These are phyloP conservation scores for Wickerhamiella sergipiensis DNA, from an alignment of 805 yeast species.

Conservation along the genomic window DNA sequence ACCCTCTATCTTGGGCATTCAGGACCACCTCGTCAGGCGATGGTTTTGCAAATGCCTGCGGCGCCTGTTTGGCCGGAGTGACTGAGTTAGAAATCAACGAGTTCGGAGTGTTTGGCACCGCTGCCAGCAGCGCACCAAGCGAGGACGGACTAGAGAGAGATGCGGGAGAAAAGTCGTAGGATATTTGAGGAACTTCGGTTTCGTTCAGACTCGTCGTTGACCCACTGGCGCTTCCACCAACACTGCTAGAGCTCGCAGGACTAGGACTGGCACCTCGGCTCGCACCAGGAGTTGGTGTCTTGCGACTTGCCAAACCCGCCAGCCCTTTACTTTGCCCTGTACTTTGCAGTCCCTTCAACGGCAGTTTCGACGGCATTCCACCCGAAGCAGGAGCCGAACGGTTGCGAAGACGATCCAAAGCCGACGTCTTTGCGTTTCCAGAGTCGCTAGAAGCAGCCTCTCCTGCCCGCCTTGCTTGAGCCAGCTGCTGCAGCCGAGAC, in stretches of 20 bases:
- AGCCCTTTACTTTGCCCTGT: no score
- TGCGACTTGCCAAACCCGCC: not conserved
- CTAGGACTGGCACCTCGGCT: not conserved
- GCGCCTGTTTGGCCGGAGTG: conserved; percentile 9
- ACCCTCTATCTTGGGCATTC: conserved; percentile 37
- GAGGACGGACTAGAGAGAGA: not conserved
- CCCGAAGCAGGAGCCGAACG: not conserved
- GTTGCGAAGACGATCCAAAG: not conserved
- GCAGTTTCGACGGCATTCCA: no score
- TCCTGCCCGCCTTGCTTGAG: not conserved
- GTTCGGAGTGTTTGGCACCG: not conserved
- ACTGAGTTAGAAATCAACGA: conserved; percentile 14
- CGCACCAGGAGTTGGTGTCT: not conserved
- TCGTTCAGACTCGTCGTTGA: no score
- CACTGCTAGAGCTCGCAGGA: not conserved
- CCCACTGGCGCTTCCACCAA: no score
- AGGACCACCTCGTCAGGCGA: conserved; percentile 73
- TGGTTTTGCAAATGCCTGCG: conserved; percentile 45
- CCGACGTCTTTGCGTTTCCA: not conserved
- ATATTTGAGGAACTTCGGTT: not conserved
- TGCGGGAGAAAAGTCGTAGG: not conserved
- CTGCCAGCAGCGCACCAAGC: conserved; percentile 9
- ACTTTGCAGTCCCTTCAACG: no score
- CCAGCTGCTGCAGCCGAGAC: not conserved
- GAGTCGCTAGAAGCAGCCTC: not conserved